These are phyloP conservation scores for Hypomontagnella monticulosa DNA, from an alignment of 495 filamentous ascomycete genomes.

Conservation along the genomic window DNA sequence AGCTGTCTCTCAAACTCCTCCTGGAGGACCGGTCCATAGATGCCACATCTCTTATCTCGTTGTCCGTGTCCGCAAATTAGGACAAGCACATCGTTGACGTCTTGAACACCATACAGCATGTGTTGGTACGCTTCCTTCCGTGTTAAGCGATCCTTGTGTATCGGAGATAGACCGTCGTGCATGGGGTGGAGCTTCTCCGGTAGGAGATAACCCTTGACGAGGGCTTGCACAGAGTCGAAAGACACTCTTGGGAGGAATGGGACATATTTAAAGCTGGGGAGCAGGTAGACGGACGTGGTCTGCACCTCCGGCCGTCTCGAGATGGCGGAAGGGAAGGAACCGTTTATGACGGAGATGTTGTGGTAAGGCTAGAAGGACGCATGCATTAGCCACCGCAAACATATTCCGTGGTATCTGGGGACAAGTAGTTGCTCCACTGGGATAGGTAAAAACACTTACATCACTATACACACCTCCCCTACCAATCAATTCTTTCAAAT, in stretches of 20 bases:
- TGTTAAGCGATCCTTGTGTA: slow-evolving; percentile 55
- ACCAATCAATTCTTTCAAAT: slow-evolving; percentile 73
- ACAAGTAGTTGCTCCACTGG: slow-evolving; percentile 22
- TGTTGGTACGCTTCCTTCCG: slow-evolving; percentile 54
- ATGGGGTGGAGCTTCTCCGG: slow-evolving; percentile 67
- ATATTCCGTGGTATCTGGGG: slow-evolving; percentile 6
- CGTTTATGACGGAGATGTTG: slow-evolving; percentile 77
- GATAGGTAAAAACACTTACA: slow-evolving; percentile 60
- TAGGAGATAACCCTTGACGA: slow-evolving; percentile 67
- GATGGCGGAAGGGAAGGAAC: slow-evolving; percentile 67
- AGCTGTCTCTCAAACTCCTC: slow-evolving; percentile 69
- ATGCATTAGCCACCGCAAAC: slow-evolving; percentile 30
- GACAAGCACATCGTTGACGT: slow-evolving; percentile 73
- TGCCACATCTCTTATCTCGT: slow-evolving; percentile 81
- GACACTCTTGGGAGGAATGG: slow-evolving; percentile 69
- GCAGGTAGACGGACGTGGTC: slow-evolving; percentile 71
- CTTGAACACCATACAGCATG: slow-evolving; percentile 58
- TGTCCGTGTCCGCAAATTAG: slow-evolving; percentile 87
- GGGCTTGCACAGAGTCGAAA: slow-evolving; percentile 59
- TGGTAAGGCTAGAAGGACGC: slow-evolving; percentile 72
- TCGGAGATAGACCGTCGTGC: slow-evolving; percentile 64
- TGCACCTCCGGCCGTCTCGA: slow-evolving; percentile 52
- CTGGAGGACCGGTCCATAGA: slow-evolving; percentile 76
- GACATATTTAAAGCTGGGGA: slow-evolving; percentile 82
- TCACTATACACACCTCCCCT: slow-evolving; percentile 74